Base-by-base conservation (phyloP, 2,329 filamentous ascomycete genomes). In the Stagonosporopsis tanaceti region DNA sequence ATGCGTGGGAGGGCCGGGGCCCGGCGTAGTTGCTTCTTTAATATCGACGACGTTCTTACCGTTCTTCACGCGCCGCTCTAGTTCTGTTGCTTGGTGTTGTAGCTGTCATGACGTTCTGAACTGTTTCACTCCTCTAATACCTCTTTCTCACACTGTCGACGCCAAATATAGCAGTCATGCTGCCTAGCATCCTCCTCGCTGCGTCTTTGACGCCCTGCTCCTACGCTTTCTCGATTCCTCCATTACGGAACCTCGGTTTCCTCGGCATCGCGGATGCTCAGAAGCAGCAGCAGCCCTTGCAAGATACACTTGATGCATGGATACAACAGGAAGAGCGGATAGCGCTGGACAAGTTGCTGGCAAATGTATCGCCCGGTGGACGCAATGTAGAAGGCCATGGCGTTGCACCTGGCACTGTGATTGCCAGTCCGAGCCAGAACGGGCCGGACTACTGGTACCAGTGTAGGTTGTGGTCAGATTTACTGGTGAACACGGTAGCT, bases 391-490 rank as follows among this genome's bases (percentile, higher is more conserved):
- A 63, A 46, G 73, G 71, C 2, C 53, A 65, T 30, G 71, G 68
- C 17, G 77, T 76, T 6, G 74, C 67, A 6, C 65, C 70, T 22
- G 79, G 79, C 30, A 76, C 76, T 3, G 77, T 80, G 2, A 66
- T 81, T 32, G 78, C 79, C 25, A 80, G 78, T 51, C 79, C 79
- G 3, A 79, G 76, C 15, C 73, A 67, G 27, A 56, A 72, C 3
- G 64, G 69, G 17, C 78, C 79, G 11, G 71, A 80, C 56, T 80
- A 81, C 61, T 80, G 74, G 65, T 81, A 75, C 60, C 78, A 80
- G 63, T 81, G 79, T 78, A 45, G 9, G 69, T 52, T 22, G 4
- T 14, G 20, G 2, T 7, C 39, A 20, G 6, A 3, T 12, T 1
- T 1, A 25, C 2, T 17, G 15, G n/a, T 32, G 2, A 4, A 14